Percentiles rank a stretch among this genome's conserved stretches.
phyloP scores from a whole-genome alignment of 83 land plant species.

The Picea abies region DNA sequence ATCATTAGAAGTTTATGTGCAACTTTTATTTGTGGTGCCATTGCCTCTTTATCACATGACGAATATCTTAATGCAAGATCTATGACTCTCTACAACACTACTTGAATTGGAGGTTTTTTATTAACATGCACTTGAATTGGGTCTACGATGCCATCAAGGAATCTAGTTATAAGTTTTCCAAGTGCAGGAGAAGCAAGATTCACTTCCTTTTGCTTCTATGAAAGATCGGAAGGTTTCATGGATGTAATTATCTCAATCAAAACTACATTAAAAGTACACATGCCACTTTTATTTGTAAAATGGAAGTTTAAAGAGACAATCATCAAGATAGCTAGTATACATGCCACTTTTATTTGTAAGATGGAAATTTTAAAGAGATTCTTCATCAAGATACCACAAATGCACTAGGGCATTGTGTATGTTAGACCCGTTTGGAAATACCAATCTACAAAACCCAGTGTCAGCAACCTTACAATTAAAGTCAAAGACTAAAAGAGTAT shows the following conservation, averaged over 20 bases:
- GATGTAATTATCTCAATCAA: constrained; percentile 68
- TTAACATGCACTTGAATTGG: constrained; percentile 42
- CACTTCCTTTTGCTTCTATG: constrained; percentile 47
- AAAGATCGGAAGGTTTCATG: constrained; percentile 62
- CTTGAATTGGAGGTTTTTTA: constrained; percentile 43
- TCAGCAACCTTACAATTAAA: constrained; percentile 74
- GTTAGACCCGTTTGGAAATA: constrained; percentile 54
- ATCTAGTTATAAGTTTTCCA: constrained; percentile 49
- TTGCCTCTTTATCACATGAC: constrained; percentile 65
- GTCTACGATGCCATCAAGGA: constrained; percentile 69
- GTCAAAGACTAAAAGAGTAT: constrained; percentile 64
- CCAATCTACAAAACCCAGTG: constrained; percentile 71
- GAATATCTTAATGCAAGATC: constrained; percentile 78
- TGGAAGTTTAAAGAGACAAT: too few species aligned
- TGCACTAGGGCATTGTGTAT: constrained; percentile 75
- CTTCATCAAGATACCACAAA: constrained; percentile 80
- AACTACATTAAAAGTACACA: constrained; percentile 65
- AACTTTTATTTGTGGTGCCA: constrained; percentile 68
- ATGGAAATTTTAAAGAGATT: constrained; percentile 74
- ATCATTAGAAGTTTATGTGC: constrained; percentile 56
- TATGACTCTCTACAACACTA: constrained; percentile 52
- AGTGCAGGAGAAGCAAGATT: constrained; percentile 69
- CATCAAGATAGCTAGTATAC: constrained; percentile 24
- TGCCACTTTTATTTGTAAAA: too few species aligned
- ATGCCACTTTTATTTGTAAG: constrained; percentile 81